These are phyloP conservation scores for Euptelea pleiosperma DNA, from an alignment of 164 flowering plant species.

Conservation along the genomic window DNA sequence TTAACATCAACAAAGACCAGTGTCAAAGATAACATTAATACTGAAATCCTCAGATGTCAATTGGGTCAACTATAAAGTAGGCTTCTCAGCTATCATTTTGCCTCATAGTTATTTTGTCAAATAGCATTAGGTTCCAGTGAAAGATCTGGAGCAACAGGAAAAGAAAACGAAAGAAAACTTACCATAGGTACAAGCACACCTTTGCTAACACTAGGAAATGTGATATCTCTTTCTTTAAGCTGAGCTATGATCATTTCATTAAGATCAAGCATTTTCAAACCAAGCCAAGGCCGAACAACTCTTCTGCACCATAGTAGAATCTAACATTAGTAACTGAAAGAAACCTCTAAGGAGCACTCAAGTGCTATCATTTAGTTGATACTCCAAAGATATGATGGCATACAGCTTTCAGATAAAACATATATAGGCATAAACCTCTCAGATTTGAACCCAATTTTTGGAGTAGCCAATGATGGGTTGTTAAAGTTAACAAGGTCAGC, in stretches of 20 bases:
- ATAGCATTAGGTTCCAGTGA: constrained; percentile 4
- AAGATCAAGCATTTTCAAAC: constrained; percentile 90
- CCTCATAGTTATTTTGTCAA: not conserved
- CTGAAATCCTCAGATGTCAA: no score
- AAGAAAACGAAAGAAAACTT: constrained; percentile 17
- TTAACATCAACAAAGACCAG: no score
- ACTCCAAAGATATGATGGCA: no score
- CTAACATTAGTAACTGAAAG: not conserved
- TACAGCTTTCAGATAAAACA: no score
- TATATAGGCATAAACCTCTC: no score
- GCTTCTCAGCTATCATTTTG: no score
- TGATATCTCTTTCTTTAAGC: constrained; percentile 72
- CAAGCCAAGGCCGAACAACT: constrained; percentile 96
- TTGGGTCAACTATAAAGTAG: no score
- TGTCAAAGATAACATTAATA: no score
- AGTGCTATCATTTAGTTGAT: not conserved
- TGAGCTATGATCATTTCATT: constrained; percentile 76
- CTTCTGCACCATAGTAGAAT: constrained; percentile 54
- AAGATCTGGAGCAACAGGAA: not conserved
- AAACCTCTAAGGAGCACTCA: not conserved
- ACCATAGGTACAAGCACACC: constrained; percentile 93
- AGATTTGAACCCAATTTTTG: no score
- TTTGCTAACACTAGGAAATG: constrained; percentile 61
- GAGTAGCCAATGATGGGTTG: no score
- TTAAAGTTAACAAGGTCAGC: no score